Percentiles rank a stretch among this genome's conserved stretches.
Conservation (phyloP, 495 filamentous ascomycete species). For the Jackrogersella multiformis region DNA sequence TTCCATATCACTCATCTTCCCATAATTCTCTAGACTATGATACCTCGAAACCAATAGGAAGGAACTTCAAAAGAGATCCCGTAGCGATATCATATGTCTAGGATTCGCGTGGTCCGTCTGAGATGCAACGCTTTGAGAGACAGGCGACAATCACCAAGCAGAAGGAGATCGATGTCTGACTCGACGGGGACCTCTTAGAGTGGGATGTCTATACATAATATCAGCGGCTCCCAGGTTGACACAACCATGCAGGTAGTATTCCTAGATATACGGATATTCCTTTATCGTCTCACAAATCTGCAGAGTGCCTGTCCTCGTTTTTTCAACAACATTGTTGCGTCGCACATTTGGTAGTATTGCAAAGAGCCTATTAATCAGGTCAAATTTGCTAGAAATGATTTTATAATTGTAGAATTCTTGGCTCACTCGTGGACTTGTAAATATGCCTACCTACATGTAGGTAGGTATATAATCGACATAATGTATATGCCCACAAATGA, state of each 20-base stretch:
- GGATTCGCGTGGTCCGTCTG: neutral
- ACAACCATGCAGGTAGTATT: neutral
- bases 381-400: neutral
- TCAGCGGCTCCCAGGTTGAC: neutral
- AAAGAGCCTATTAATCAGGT: neutral
- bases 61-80: neutral
- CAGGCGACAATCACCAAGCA: neutral
- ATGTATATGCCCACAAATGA: neutral
- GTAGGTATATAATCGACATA: no score
- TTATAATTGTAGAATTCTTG: neutral
- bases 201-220: no score
- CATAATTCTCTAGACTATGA: neutral
- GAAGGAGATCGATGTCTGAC: conserved; percentile 1
- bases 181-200: neutral
- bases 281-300: conserved; percentile 13
- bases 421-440: conserved; percentile 6
- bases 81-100: conserved; percentile 19
- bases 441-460: neutral
- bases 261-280: neutral
- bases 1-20: conserved; percentile 13
- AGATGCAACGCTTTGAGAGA: conserved; percentile 3
- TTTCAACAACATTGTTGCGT: conserved; percentile 1
- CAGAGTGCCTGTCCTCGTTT: conserved; percentile 1
- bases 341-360: neutral
- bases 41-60: neutral